phyloP scores from a whole-genome alignment of 176 grass and related monocot genomes.

The Thalia dealbata region DNA sequence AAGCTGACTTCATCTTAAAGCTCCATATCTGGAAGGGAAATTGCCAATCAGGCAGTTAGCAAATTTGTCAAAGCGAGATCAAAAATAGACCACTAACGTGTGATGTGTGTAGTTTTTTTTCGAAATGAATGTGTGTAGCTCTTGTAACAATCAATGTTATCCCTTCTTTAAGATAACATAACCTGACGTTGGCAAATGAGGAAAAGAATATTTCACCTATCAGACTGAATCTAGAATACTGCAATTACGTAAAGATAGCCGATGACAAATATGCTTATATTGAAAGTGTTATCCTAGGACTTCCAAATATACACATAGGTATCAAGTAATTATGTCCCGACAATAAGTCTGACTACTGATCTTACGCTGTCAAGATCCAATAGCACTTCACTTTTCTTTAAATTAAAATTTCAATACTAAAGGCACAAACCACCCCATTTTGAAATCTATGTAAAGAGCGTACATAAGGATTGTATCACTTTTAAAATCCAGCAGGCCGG shows the following conservation, averaged over 20 bases:
- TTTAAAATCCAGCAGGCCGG: background rate
- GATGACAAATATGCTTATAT: background rate
- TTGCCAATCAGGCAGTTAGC: background rate
- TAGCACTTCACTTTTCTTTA: background rate
- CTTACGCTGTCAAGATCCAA: background rate
- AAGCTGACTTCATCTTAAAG: slow-evolving; percentile 96
- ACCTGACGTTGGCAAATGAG: no score
- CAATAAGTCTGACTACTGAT: background rate
- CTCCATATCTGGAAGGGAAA: slow-evolving; percentile 72
- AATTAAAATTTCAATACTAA: no score
- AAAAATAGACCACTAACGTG: no score
- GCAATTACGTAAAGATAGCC: background rate
- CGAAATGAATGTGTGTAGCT: no score
- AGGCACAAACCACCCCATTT: no score
- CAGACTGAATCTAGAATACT: background rate
- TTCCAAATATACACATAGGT: background rate
- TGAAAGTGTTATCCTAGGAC: background rate
- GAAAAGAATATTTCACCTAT: background rate
- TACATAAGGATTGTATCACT: no score
- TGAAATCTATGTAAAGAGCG: no score
- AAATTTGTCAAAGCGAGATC: no score
- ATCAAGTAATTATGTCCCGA: background rate
- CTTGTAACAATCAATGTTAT: no score
- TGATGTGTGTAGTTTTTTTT: no score
- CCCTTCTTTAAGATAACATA: no score